A percentile compares a stretch with the other conserved stretches of the same genome.
phyloP scores from a whole-genome alignment of 139 green algal genomes.

The Microglena sp. region DNA sequence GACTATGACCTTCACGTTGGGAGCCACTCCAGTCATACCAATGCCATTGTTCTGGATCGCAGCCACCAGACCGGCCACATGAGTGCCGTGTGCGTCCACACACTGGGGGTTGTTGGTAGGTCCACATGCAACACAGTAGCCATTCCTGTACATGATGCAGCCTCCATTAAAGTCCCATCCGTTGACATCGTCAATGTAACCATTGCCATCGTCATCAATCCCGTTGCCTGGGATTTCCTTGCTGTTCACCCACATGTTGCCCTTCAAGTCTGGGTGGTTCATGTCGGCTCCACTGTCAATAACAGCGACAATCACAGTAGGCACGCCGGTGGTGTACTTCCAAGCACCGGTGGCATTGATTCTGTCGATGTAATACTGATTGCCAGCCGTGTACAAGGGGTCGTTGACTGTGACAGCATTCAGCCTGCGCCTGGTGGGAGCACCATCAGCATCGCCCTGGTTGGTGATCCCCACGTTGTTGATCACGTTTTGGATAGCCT shows the following conservation, averaged over 20 bases:
- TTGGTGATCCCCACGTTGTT: too few species aligned
- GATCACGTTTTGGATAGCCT: too few species aligned
- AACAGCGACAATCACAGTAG: slow-evolving; percentile 47
- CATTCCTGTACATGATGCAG: neutral
- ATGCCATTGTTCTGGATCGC: slow-evolving; percentile 6
- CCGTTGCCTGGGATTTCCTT: slow-evolving; percentile 45
- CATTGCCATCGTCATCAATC: slow-evolving; percentile 61
- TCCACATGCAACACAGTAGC: neutral
- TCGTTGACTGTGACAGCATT: slow-evolving; percentile 9
- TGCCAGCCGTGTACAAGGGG: slow-evolving; percentile 4
- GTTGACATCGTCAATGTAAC: slow-evolving; percentile 25
- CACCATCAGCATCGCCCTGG: too few species aligned
- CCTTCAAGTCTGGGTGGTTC: slow-evolving; percentile 43
- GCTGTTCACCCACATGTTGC: slow-evolving; percentile 48
- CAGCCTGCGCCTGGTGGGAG: too few species aligned
- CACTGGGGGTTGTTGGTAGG: neutral
- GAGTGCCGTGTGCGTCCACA: slow-evolving; percentile 6
- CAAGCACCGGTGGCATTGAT: slow-evolving; percentile 9
- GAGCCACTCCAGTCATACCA: slow-evolving; percentile 7
- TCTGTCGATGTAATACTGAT: neutral
- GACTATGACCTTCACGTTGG: slow-evolving; percentile 9
- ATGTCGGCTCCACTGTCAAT: slow-evolving; percentile 55
- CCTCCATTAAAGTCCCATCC: slow-evolving; percentile 8
- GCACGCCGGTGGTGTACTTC: neutral
- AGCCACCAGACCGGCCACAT: slow-evolving; percentile 4